Base-by-base conservation (phyloP, 2,329 filamentous ascomycete genomes). In the Aspergillus niger region DNA sequence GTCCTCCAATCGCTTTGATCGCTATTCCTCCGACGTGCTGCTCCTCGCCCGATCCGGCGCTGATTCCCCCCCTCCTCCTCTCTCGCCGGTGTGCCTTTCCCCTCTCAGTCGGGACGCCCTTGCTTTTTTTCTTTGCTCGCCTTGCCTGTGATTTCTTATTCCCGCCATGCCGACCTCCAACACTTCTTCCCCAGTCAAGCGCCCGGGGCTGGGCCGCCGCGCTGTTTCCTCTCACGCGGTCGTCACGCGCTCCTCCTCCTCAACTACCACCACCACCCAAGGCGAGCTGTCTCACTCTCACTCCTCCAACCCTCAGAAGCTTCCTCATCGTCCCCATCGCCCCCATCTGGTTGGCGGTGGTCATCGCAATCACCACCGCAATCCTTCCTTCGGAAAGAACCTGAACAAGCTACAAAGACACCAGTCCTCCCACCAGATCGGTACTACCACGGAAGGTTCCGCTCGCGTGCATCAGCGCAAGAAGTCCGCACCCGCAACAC, bases 401-500 rank as follows among this genome's bases (percentile, higher is more conserved):
- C 67, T 80, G 51, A 77, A 76, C 65, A 81, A 80, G 65, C 63
- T 79, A 38, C 76, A 78, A 57, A 72, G 74, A 54, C 62, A 66
- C 51, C 54, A 55, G 66, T 79, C 57, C 67, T 70, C 48, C 68
- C 71, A 55, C 62, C 70, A 50, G 67, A 74, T 65, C 73, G 78
- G 74, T 57, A 64, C 11, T 13, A 36, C 76, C 10, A 65, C 71
- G 36, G 73, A 78, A 57, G 64, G 65, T 38, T 66, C 69, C 36
- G 65, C 65, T n/a, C 72, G 74, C 47, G 68, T 78, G 61, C 79
- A 81, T 67, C 75, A 79, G 53, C 75, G 79, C 62, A 80, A 80
- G 68, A 80, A 79, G 64, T 81, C 79, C 5, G 77, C 77, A 43
- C 77, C 77, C 32, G 72, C 71, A 22, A 80, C 78, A 24, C 79